phyloP scores from a whole-genome alignment of 805 yeast species.

The Myxozyma nipponensis region DNA sequence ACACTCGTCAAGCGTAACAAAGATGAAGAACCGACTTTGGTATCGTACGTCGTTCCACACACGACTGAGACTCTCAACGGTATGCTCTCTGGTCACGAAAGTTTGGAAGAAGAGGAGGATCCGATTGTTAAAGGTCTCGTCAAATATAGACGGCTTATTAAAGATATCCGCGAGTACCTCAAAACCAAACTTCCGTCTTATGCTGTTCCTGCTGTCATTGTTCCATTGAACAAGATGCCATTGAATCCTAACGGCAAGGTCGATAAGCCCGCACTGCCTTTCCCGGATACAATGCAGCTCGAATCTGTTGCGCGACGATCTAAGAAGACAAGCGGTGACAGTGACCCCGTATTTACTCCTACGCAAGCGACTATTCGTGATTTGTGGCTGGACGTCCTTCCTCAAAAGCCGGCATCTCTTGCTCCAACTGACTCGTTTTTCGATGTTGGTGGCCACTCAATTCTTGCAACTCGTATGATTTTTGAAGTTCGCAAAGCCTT shows the following conservation, averaged over 20 bases:
- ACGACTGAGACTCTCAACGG: slow-evolving; percentile 43
- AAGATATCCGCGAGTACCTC: slow-evolving; percentile 74
- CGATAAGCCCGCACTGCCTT: slow-evolving; percentile 94
- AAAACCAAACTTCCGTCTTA: slow-evolving; percentile 87
- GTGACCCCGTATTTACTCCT: slow-evolving; percentile 50
- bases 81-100: slow-evolving; percentile 40
- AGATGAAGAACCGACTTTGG: slow-evolving; percentile 85
- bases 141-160: slow-evolving; percentile 68
- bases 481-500: slow-evolving; percentile 80
- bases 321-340: slow-evolving; percentile 37
- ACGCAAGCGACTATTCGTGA: slow-evolving; percentile 69
- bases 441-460: slow-evolving; percentile 97
- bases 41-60: slow-evolving; percentile 85
- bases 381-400: slow-evolving; percentile 81
- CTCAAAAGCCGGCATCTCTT: slow-evolving; percentile 75
- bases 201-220: slow-evolving; percentile 88
- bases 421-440: slow-evolving; percentile 84
- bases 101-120: slow-evolving; percentile 43
- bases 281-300: slow-evolving; percentile 86
- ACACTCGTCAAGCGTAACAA: slow-evolving; percentile 89
- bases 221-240: slow-evolving; percentile 82
- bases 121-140: slow-evolving; percentile 76
- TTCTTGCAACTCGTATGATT: slow-evolving; percentile 94
- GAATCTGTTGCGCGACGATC: slow-evolving; percentile 63
- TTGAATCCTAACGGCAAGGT: slow-evolving; percentile 97